A percentile compares a stretch with the other conserved stretches of the same genome.
These are phyloP conservation scores for Rhizophagus prolifer DNA, from an alignment of 192 early-diverging fungal species.

Conservation along the genomic window DNA sequence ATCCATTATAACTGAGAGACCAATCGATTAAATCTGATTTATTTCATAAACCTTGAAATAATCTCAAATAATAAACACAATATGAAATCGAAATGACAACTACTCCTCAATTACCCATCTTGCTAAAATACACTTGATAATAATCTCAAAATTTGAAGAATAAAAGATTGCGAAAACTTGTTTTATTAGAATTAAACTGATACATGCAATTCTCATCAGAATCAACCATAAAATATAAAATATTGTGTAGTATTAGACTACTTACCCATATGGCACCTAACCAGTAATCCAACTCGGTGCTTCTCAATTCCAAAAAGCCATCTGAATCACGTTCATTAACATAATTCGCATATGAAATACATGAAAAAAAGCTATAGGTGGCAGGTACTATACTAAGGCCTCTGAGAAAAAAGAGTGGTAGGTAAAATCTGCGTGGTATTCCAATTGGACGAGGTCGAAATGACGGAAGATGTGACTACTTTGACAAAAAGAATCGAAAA, in stretches of 20 bases:
- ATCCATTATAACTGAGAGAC: not conserved
- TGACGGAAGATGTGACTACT: constrained; percentile 16
- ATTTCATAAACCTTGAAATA: not conserved
- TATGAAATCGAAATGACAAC: not conserved
- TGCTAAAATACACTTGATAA: not conserved
- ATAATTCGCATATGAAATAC: constrained; percentile 31
- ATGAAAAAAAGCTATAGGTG: constrained; percentile 31
- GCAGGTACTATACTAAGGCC: constrained; percentile 43
- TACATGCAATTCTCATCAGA: not conserved
- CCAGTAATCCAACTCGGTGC: constrained; percentile 41
- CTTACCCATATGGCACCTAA: constrained; percentile 47
- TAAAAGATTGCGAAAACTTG: not conserved
- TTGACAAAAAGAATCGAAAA: not conserved
- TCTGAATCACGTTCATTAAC: constrained; percentile 32
- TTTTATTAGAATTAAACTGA: not conserved
- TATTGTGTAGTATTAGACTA: not conserved
- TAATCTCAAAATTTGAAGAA: not conserved
- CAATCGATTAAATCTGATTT: not conserved
- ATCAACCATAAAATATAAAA: not conserved
- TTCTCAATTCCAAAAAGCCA: constrained; percentile 35
- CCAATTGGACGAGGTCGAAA: constrained; percentile 9
- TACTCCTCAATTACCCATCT: not conserved
- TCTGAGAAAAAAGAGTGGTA: constrained; percentile 37
- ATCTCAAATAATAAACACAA: not conserved
- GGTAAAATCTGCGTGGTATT: constrained; percentile 36